Conservation (phyloP, 78 protist genomes). For the Dictyostelium citrinum region DNA sequence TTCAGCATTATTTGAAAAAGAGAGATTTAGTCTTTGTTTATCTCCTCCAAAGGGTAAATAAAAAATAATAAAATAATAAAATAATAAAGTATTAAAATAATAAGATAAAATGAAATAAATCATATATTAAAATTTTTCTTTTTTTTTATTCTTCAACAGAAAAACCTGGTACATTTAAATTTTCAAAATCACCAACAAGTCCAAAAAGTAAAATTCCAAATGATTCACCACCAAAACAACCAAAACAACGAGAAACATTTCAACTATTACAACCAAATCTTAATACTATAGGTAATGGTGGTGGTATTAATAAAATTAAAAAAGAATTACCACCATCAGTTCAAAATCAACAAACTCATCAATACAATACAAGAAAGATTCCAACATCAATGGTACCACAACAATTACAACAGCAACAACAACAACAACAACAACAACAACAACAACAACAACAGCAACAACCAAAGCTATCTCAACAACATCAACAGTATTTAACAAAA, state of each 20-base stretch:
- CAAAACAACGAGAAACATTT: neutral
- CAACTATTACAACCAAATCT: neutral
- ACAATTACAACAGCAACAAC: neutral
- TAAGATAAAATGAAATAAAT: neutral
- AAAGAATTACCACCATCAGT: conserved; percentile 17
- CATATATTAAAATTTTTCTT: neutral
- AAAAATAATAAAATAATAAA: neutral
- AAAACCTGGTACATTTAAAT: conserved; percentile 1
- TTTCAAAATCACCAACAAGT: neutral
- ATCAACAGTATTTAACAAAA: neutral
- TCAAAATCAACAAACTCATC: conserved; percentile 33
- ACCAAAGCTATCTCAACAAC: neutral
- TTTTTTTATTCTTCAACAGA: neutral
- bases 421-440: neutral
- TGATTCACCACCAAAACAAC: conserved; percentile 9
- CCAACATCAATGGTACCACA: neutral
- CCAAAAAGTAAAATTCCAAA: conserved; percentile 4
- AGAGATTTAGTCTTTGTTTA: conserved; percentile 69
- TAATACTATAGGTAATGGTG: neutral
- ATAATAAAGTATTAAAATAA: too few relatives aligned
- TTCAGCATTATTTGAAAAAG: conserved; percentile 34
- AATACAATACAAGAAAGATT: conserved; percentile 17
- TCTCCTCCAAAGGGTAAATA: conserved; percentile 68
- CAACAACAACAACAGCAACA: neutral
- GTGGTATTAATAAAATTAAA: neutral